A percentile compares a stretch with the other conserved stretches of the same genome.
These are phyloP conservation scores for Beauveria australis DNA, from an alignment of 2,329 filamentous ascomycete species.

Conservation along the genomic window DNA sequence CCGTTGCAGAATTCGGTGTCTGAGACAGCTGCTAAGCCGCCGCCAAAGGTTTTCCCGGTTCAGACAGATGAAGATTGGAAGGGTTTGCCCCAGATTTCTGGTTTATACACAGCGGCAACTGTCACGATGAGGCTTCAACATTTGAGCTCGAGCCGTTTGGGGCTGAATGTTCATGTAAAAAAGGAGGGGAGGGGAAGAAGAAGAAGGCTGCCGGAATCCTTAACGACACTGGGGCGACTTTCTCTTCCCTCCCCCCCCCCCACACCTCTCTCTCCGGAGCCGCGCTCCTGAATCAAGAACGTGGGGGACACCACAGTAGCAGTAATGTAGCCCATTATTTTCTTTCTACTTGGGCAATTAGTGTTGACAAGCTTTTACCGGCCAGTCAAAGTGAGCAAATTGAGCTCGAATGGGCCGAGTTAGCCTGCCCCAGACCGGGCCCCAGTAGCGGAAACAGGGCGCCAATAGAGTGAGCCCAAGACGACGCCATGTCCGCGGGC, in stretches of 20 bases:
- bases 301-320: neutral
- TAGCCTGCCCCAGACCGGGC: neutral
- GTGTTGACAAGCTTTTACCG: neutral
- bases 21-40: neutral
- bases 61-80: no score
- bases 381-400: neutral
- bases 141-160: neutral
- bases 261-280: neutral
- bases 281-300: neutral
- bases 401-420: neutral
- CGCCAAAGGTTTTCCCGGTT: no score
- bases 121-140: neutral
- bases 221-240: neutral
- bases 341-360: neutral
- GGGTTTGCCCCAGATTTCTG: no score
- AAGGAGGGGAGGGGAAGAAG: neutral
- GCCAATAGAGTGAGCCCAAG: neutral
- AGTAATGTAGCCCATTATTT: neutral
- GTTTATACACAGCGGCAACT: neutral
- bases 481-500: constrained; percentile 9
- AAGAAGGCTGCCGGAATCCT: neutral
- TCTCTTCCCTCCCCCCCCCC: neutral
- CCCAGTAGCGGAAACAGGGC: neutral
- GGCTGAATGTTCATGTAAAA: neutral
- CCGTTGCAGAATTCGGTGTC: neutral